Conservation (phyloP, 306 rosid species). For the Lathyrus aphaca region DNA sequence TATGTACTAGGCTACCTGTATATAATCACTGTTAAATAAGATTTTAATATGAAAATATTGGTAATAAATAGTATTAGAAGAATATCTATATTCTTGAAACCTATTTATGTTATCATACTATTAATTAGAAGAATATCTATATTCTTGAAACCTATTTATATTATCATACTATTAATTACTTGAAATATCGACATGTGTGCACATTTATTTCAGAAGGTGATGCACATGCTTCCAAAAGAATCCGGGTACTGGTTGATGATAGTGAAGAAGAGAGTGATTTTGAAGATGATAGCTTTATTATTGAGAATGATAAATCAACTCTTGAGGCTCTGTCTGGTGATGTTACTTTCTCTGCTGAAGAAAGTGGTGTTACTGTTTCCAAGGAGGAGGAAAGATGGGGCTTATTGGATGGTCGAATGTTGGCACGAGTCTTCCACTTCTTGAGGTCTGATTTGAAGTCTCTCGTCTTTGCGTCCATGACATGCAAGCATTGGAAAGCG, state of each 20-base stretch:
- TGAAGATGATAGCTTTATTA: conserved; percentile 51
- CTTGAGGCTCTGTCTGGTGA: conserved; percentile 83
- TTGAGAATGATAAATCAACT: conserved; percentile 58
- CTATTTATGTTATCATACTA: neutral
- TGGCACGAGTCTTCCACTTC: conserved; percentile 82
- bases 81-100: neutral
- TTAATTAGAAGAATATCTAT: neutral
- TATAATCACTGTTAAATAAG: too few species aligned
- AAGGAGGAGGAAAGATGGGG: conserved; percentile 69
- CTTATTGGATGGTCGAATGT: conserved; percentile 66
- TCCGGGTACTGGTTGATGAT: conserved; percentile 64
- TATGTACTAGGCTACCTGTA: too few species aligned
- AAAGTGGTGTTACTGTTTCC: conserved; percentile 45
- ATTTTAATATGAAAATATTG: too few species aligned
- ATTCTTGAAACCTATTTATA: neutral
- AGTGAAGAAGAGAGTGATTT: conserved; percentile 71
- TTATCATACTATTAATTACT: neutral
- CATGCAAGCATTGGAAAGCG: conserved; percentile 93
- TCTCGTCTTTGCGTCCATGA: conserved; percentile 69
- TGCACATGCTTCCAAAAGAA: conserved; percentile 70
- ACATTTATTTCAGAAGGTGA: conserved; percentile 61
- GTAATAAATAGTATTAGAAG: too few species aligned
- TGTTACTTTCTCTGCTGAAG: conserved; percentile 52
- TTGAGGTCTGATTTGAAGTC: conserved; percentile 80
- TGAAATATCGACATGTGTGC: conserved; percentile 18